Conservation (phyloP, 352 stramenopile species). For the Thalassiosira hispida region DNA sequence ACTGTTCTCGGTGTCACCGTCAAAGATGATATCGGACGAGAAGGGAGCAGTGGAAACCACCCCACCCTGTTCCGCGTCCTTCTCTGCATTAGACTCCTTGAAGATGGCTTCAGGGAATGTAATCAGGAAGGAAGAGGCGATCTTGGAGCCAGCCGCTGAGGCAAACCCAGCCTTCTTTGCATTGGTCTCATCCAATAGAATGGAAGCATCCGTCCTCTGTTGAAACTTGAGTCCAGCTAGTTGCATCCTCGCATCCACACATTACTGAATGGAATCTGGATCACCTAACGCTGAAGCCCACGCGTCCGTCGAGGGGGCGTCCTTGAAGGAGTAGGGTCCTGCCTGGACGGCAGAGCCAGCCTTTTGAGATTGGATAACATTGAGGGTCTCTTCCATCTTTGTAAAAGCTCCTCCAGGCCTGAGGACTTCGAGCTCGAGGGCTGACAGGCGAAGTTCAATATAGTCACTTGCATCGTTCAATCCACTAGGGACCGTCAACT, state of each 20-base stretch:
- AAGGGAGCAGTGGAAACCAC: background rate
- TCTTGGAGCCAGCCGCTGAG: background rate
- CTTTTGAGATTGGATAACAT: background rate
- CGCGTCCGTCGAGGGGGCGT: background rate
- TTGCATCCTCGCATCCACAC: background rate
- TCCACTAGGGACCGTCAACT: background rate
- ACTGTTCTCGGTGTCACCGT: background rate
- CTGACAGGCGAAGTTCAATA: background rate
- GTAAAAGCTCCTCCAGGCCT: background rate
- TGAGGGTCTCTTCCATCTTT: background rate
- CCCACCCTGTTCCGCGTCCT: background rate
- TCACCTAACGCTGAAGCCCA: background rate
- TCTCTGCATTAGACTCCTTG: background rate
- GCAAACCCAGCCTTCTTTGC: background rate
- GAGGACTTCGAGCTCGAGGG: background rate
- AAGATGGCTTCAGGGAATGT: slow-evolving; percentile 1
- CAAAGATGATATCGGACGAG: background rate
- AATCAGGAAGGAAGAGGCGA: background rate
- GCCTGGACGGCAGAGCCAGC: background rate
- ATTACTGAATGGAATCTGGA: background rate
- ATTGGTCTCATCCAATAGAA: background rate
- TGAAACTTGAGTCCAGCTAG: background rate
- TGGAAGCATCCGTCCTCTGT: background rate
- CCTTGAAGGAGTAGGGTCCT: slow-evolving; percentile 10
- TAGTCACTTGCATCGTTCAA: too few species aligned